Percentiles rank a stretch among this genome's conserved stretches.
These are phyloP conservation scores for Exophiala calicioides DNA, from an alignment of 2,329 filamentous ascomycete species.

Conservation along the genomic window DNA sequence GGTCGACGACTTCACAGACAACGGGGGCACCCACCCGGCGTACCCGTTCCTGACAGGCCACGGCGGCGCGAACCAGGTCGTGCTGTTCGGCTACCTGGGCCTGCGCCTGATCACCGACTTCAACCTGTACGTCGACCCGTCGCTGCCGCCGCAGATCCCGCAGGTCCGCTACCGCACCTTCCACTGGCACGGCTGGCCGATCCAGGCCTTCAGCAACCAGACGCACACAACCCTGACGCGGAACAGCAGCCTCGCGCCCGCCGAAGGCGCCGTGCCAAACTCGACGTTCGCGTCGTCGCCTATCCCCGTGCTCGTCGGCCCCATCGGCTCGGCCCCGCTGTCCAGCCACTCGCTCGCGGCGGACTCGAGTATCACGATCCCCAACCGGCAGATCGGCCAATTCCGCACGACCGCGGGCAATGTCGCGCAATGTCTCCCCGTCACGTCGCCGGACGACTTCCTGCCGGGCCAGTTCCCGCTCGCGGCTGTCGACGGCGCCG, in stretches of 20 bases:
- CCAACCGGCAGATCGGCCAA: conserved; percentile 60
- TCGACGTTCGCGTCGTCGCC: conserved; percentile 52
- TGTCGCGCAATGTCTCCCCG: conserved; percentile 64
- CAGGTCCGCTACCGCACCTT: conserved; percentile 63
- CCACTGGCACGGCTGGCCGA: conserved; percentile 66
- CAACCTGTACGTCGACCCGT: conserved; percentile 61
- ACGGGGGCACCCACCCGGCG: conserved; percentile 68
- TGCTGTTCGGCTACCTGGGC: conserved; percentile 67
- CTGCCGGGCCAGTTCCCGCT: conserved; percentile 69
- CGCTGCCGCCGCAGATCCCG: conserved; percentile 65
- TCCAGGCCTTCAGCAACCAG: conserved; percentile 61
- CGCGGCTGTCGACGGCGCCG: conserved; percentile 65
- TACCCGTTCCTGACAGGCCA: conserved; percentile 72
- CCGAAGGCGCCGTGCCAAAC: conserved; percentile 55
- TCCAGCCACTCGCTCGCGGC: conserved; percentile 49
- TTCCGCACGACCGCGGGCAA: conserved; percentile 60
- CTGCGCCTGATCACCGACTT: conserved; percentile 61
- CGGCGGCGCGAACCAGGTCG: conserved; percentile 68
- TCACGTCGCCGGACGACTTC: conserved; percentile 49
- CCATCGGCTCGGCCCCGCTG: conserved; percentile 39
- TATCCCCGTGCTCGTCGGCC: conserved; percentile 62
- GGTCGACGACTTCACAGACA: conserved; percentile 59
- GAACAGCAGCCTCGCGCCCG: conserved; percentile 40
- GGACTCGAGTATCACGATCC: conserved; percentile 55
- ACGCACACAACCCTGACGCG: conserved; percentile 66